Base-by-base conservation (phyloP, 805 yeast species). In the Candida methanosorbosa region DNA sequence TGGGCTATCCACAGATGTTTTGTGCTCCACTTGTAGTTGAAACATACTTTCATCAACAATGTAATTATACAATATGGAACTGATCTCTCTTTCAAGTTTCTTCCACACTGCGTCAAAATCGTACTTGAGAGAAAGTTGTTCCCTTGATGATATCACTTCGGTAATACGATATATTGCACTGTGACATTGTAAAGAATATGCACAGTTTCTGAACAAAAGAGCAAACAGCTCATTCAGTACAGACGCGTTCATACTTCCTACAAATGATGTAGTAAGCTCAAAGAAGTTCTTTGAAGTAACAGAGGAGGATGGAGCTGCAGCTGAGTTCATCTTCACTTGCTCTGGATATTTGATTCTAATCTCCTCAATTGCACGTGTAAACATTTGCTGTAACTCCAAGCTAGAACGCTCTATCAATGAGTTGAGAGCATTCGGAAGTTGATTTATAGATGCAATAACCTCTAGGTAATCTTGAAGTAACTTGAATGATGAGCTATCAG, bases 171-270 rank as follows among this genome's bases (percentile, higher is more conserved):
- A 62, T 5, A 86, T 66, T 2, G 80, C 77, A 21, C 80, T 65
- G 49, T 84, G 87, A 18, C 73, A 70, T 57, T 84, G 92, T 15
- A 85, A 56, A 4, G 82, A 75, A 18, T 76, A 66, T 27, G 79
- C 57, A 34, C 75, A 55, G 50, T 75, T 78, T 20, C 74, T 62
- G 47, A 81, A 86, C n/a, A 85, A 64, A 8, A 75, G 66, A 54
- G 82, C 75, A 42, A 82, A 81, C 27, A 86, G 66, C 41, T 84
- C 86, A 42, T 78, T 75, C 22, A 87, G 57, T 1, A 84, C 67
- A 0, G 69, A 54, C 0, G 77, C 70, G 11, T 73, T 55, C 9
- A 67, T 61, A 38, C 76, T 80, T 38, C 68, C 66, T 35, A 62
- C 47, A 8, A 63, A 45, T 13, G 40, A 33, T 9, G 41, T 38